Evolutionary conservation across 177 flowering plant genomes (phyloP).

Genomic region (Vitis hybrid): DNA sequence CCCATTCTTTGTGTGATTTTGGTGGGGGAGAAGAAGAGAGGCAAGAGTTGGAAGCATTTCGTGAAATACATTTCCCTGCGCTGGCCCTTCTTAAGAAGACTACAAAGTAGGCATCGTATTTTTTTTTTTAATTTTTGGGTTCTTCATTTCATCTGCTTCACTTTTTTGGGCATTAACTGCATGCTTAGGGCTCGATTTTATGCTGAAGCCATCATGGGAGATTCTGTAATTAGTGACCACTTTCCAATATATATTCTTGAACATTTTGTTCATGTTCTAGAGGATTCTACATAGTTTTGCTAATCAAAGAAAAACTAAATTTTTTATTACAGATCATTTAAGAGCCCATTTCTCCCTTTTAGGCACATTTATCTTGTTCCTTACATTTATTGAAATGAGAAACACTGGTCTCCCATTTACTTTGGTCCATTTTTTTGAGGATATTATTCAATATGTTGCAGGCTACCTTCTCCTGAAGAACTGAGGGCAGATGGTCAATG

Average conservation of each 20-base stretch:
- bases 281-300: too few species aligned
- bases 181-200: too few species aligned
- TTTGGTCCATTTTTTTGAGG: background rate
- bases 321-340: too few species aligned
- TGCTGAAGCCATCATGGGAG: too few species aligned
- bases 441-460: conserved; percentile 28
- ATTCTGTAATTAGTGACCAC: too few species aligned
- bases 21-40: conserved; percentile 93
- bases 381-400: background rate
- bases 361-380: background rate
- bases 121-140: background rate
- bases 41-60: conserved; percentile 81
- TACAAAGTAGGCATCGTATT: conserved; percentile 44
- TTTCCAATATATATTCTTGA: too few species aligned
- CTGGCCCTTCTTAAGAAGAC: conserved; percentile 55
- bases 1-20: conserved; percentile 94
- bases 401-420: background rate
- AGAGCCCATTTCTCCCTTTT: too few species aligned
- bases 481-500: conserved; percentile 86
- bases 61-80: conserved; percentile 88
- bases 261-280: too few species aligned
- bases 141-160: background rate
- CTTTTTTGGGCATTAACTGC: background rate
- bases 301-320: too few species aligned
- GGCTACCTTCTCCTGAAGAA: conserved; percentile 77